phyloP scores from a whole-genome alignment of 2,329 filamentous ascomycete species.

The Phialophora verrucosa region DNA sequence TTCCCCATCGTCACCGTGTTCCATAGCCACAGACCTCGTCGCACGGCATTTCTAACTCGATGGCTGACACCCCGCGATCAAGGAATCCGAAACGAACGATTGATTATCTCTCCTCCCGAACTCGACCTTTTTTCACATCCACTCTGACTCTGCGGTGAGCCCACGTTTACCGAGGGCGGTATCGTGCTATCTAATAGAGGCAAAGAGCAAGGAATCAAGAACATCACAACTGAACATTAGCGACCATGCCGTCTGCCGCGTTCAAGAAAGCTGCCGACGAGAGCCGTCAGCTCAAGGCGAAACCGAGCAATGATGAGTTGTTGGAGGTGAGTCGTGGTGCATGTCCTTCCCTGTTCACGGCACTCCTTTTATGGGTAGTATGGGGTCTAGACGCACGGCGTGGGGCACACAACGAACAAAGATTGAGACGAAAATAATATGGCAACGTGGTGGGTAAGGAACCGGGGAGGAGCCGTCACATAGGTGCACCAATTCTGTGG shows the following conservation, averaged over 20 bases:
- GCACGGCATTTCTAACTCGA: neutral
- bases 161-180: neutral
- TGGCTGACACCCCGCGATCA: neutral
- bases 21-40: neutral
- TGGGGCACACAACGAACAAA: too few relatives aligned
- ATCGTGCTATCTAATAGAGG: neutral
- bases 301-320: slow-evolving; percentile 46
- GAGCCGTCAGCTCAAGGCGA: slow-evolving; percentile 45
- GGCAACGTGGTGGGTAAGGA: neutral
- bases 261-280: slow-evolving; percentile 45
- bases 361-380: neutral
- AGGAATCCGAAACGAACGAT: neutral
- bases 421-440: neutral
- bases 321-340: slow-evolving; percentile 41
- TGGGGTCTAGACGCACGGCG: too few relatives aligned
- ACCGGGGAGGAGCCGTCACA: neutral
- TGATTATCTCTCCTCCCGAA: neutral
- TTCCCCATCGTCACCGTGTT: neutral
- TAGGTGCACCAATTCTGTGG: neutral
- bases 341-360: neutral
- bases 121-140: neutral
- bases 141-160: neutral
- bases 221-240: neutral
- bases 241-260: slow-evolving; percentile 40
- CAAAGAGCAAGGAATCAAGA: slow-evolving; percentile 8